phyloP scores from a whole-genome alignment of 768 basidiomycete species.

The Panus rudis region DNA sequence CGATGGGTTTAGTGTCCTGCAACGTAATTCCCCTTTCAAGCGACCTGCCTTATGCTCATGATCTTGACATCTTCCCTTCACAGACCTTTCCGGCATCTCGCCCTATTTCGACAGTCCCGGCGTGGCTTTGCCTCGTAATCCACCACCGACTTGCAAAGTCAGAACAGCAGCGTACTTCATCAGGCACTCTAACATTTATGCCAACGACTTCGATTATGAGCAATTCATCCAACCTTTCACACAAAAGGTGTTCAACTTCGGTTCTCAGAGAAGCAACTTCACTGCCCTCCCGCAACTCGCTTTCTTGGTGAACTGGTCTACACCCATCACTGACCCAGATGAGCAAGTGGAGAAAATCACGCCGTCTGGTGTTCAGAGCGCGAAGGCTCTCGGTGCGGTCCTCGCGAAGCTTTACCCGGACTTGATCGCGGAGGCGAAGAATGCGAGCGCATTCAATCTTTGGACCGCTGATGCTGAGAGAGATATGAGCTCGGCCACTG shows the following conservation, averaged over 20 bases:
- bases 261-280: too few relatives aligned
- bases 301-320: slow-evolving; percentile 9
- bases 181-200: slow-evolving; percentile 16
- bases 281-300: slow-evolving; percentile 5
- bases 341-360: slow-evolving; percentile 15
- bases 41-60: too few relatives aligned
- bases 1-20: too few relatives aligned
- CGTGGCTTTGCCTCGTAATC: slow-evolving; percentile 10
- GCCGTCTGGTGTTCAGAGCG: slow-evolving; percentile 9
- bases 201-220: slow-evolving; percentile 16
- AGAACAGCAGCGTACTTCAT: slow-evolving; percentile 13
- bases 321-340: slow-evolving; percentile 11
- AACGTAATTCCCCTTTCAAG: too few relatives aligned
- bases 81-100: slow-evolving; percentile 12
- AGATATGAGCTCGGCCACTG: neutral
- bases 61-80: too few relatives aligned
- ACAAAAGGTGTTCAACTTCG: slow-evolving; percentile 11
- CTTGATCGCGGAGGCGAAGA: slow-evolving; percentile 6
- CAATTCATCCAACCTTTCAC: slow-evolving; percentile 12
- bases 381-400: slow-evolving; percentile 11
- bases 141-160: slow-evolving; percentile 10
- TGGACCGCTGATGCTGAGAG: slow-evolving; percentile 12
- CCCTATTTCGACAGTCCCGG: slow-evolving; percentile 16
- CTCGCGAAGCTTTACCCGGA: slow-evolving; percentile 8
- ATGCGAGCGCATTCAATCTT: slow-evolving; percentile 4